Evolutionary conservation across 139 green algal genomes (phyloP).

Genomic region (Parachlorella kessleri): DNA sequence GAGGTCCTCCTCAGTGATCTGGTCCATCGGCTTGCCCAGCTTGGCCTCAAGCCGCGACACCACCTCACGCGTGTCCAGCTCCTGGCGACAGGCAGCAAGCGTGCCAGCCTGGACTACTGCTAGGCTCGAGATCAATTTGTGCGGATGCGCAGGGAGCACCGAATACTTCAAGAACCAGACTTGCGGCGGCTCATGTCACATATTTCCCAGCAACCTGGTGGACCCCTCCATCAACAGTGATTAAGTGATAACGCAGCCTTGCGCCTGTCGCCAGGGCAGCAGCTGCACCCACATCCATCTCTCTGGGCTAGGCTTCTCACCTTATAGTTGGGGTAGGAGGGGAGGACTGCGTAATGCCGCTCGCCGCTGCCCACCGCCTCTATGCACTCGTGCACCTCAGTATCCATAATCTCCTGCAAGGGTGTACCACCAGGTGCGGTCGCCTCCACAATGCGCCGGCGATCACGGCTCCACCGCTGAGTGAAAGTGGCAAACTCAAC

Average conservation of each 20-base stretch:
- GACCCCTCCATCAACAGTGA: too few species aligned
- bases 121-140: constrained; percentile 20
- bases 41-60: constrained; percentile 21
- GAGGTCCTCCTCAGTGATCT: constrained; percentile 34
- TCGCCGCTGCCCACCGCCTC: constrained; percentile 48
- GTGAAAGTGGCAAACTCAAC: too few species aligned
- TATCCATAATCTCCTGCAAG: constrained; percentile 31
- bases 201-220: too few species aligned
- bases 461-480: too few species aligned
- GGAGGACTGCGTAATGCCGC: constrained; percentile 47
- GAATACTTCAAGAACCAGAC: too few species aligned
- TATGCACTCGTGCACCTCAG: constrained; percentile 21
- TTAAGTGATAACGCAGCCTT: too few species aligned
- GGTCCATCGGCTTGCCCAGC: constrained; percentile 30
- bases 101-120: too few species aligned
- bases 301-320: background rate
- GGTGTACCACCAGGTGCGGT: too few species aligned
- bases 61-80: constrained; percentile 14
- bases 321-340: constrained; percentile 51
- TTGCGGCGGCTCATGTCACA: too few species aligned
- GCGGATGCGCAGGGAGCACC: background rate
- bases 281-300: background rate
- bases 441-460: too few species aligned
- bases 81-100: too few species aligned
- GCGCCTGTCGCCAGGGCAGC: too few species aligned